A percentile compares a stretch with the other conserved stretches of the same genome.
Evolutionary conservation across 164 flowering plant species (phyloP).

Genomic region (Tinospora cordifolia): DNA sequence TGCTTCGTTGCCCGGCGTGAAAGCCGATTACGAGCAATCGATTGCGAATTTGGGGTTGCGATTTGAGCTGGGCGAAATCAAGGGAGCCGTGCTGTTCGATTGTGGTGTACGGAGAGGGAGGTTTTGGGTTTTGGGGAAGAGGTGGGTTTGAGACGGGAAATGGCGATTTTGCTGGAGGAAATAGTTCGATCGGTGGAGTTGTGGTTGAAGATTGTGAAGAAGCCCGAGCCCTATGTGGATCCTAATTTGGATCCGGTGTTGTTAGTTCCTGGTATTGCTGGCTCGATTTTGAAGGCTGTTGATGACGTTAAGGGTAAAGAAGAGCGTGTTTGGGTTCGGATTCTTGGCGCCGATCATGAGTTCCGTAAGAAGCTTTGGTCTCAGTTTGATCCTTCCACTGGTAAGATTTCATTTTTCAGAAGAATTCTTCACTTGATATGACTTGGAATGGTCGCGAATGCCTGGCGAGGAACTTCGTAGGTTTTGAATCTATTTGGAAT

Average conservation of each 20-base stretch:
- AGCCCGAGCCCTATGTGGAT: slow-evolving; percentile 52
- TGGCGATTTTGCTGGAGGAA: slow-evolving; percentile 60
- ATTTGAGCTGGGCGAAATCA: too few relatives aligned
- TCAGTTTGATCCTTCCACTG: slow-evolving; percentile 70
- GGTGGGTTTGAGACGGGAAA: slow-evolving; percentile 16
- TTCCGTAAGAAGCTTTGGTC: slow-evolving; percentile 87
- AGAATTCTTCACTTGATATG: not conserved
- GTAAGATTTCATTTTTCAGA: slow-evolving; percentile 23
- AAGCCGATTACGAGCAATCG: not conserved
- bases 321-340: slow-evolving; percentile 90
- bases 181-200: slow-evolving; percentile 45
- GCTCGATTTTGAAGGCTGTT: slow-evolving; percentile 76
- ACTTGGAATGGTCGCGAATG: not conserved
- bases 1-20: not conserved
- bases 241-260: slow-evolving; percentile 91
- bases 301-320: slow-evolving; percentile 40
- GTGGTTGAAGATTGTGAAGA: slow-evolving; percentile 47
- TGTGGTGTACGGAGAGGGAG: too few relatives aligned
- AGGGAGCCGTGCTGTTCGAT: too few relatives aligned
- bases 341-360: slow-evolving; percentile 66
- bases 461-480: not conserved
- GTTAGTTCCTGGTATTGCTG: slow-evolving; percentile 90
- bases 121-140: too few relatives aligned
- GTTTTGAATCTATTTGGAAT: not conserved
- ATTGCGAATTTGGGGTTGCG: not conserved